These are phyloP conservation scores for Mycocentrospora acerina DNA, from an alignment of 2,329 filamentous ascomycete genomes.

Conservation along the genomic window DNA sequence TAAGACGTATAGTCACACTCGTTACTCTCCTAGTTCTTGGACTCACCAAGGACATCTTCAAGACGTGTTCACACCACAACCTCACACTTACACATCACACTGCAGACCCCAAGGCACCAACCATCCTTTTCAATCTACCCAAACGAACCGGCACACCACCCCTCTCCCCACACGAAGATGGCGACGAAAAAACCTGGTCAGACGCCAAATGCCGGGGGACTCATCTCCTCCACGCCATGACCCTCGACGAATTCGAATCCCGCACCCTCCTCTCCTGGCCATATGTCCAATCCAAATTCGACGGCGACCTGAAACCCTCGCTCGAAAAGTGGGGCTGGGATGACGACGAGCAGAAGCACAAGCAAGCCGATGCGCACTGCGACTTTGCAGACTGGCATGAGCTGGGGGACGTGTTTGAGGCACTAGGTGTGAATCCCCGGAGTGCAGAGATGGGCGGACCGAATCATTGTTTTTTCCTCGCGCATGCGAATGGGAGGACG, in stretches of 20 bases:
- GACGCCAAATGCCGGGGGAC: conserved; percentile 8
- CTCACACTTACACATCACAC: too few relatives aligned
- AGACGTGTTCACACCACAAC: too few relatives aligned
- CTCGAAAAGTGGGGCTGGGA: conserved; percentile 10
- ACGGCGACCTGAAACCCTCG: conserved; percentile 5
- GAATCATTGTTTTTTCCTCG: conserved; percentile 8
- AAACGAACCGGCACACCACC: too few relatives aligned
- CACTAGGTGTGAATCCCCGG: conserved; percentile 2
- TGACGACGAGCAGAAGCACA: conserved; percentile 1
- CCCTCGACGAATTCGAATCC: conserved; percentile 5
- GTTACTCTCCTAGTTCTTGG: too few relatives aligned
- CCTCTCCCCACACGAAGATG: too few relatives aligned
- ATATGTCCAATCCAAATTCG: conserved; percentile 6
- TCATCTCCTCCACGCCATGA: conserved; percentile 8
- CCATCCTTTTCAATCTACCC: too few relatives aligned
- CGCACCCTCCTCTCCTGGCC: conserved; percentile 2
- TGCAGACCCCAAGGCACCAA: too few relatives aligned
- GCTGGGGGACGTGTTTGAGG: conserved; percentile 2
- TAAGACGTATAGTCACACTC: too few relatives aligned
- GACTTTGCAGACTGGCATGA: conserved; percentile 6
- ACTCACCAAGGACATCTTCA: too few relatives aligned
- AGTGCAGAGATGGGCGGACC: conserved; percentile 3
- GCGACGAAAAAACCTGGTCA: too few relatives aligned
- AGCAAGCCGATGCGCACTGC: conserved; percentile 1
- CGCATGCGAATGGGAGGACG: conserved; percentile 2